Evolutionary conservation across 257 asterid genomes (phyloP).

Genomic region (Solanum bulbocastanum): DNA sequence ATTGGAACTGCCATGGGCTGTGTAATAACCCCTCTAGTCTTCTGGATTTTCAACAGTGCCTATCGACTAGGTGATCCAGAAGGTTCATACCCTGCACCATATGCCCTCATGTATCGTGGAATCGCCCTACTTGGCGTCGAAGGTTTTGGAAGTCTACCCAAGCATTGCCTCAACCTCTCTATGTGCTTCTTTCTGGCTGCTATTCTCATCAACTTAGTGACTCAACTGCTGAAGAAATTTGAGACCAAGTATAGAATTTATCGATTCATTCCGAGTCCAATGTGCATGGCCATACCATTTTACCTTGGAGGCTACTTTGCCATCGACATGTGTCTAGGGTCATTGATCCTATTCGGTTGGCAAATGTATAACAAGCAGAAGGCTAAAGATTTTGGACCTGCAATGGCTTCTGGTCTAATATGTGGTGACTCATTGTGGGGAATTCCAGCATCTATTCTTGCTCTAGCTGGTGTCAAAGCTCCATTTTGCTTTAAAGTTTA

Average conservation of each 20-base stretch:
- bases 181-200: constrained; percentile 26
- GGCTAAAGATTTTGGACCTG: constrained; percentile 39
- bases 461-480: constrained; percentile 35
- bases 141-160: constrained; percentile 49
- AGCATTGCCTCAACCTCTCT: constrained; percentile 37
- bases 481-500: constrained; percentile 56
- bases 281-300: constrained; percentile 85
- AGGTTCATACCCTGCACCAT: constrained; percentile 31
- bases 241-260: constrained; percentile 35
- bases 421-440: constrained; percentile 79
- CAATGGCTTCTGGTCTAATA: constrained; percentile 62
- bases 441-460: constrained; percentile 54
- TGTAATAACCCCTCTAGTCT: constrained; percentile 20
- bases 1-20: constrained; percentile 30
- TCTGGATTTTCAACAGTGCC: background rate
- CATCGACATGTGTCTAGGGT: constrained; percentile 72
- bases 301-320: constrained; percentile 58
- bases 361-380: constrained; percentile 13
- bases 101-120: constrained; percentile 21
- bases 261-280: constrained; percentile 54
- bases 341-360: constrained; percentile 47
- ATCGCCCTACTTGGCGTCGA: constrained; percentile 29
- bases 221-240: constrained; percentile 6
- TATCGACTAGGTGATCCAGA: background rate
- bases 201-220: constrained; percentile 8